Evolutionary conservation across 148 eudicot genomes (phyloP).

Genomic region (Selenicereus undatus): DNA sequence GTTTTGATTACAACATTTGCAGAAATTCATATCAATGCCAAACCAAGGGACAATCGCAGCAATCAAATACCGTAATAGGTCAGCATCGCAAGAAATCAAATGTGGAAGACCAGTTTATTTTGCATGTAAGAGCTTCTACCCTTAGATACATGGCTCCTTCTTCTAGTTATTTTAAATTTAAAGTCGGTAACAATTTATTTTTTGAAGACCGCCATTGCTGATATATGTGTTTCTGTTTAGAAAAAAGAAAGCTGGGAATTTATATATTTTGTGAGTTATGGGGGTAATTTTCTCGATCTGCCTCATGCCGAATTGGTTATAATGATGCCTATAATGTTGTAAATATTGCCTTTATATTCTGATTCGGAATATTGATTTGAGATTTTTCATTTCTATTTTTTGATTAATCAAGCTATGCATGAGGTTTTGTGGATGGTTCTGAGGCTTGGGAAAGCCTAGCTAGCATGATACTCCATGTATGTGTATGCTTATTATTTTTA

Average conservation of each 20-base stretch:
- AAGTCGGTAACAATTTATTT: neutral
- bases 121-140: constrained; percentile 19
- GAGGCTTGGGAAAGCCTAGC: no score
- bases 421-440: no score
- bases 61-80: constrained; percentile 21
- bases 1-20: constrained; percentile 5
- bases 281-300: neutral
- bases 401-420: no score
- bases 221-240: neutral
- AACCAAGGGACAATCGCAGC: constrained; percentile 20
- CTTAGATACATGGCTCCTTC: neutral
- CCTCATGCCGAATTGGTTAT: neutral
- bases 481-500: no score
- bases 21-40: constrained; percentile 31
- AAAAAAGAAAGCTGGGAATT: neutral
- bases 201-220: neutral
- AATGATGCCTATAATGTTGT: no score
- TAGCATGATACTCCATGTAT: no score
- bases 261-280: neutral
- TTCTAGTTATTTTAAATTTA: neutral
- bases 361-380: no score
- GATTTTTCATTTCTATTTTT: no score
- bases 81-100: neutral
- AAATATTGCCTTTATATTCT: neutral
- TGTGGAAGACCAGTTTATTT: neutral